Conservation (phyloP, 805 yeast genomes). For the Metschnikowia hibisci region DNA sequence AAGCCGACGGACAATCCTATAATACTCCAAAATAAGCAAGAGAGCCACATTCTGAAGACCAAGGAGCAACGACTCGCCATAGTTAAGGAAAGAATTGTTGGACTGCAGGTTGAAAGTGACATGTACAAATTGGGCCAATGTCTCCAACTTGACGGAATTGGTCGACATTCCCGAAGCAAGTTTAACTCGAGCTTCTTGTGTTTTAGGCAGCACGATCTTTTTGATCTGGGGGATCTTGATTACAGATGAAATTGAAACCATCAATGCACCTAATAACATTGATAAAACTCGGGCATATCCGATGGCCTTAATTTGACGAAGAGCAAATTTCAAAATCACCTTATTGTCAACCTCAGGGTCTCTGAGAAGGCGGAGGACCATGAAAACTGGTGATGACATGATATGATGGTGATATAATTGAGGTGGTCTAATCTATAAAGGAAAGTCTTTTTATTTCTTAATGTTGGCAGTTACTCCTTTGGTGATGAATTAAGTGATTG, state of each 20-base stretch:
- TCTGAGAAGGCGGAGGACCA: conserved; percentile 30
- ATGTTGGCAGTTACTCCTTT: not conserved
- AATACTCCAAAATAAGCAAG: conserved; percentile 34
- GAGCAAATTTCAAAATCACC: conserved; percentile 35
- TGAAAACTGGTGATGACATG: conserved; percentile 11
- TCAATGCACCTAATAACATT: conserved; percentile 28
- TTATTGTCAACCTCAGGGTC: conserved; percentile 40
- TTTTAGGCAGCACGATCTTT: conserved; percentile 29
- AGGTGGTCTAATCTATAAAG: not conserved
- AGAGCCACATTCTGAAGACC: conserved; percentile 39
- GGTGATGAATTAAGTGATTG: too few species aligned
- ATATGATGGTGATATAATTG: not conserved
- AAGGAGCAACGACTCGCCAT: conserved; percentile 39
- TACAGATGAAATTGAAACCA: conserved; percentile 37
- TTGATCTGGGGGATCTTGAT: conserved; percentile 40
- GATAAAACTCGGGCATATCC: conserved; percentile 35
- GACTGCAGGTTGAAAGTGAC: conserved; percentile 36
- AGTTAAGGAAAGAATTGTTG: conserved; percentile 32
- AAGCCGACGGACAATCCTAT: conserved; percentile 10
- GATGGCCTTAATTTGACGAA: conserved; percentile 29
- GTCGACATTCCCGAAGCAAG: conserved; percentile 38
- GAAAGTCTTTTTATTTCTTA: not conserved
- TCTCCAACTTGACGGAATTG: conserved; percentile 35
- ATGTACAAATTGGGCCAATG: conserved; percentile 35
- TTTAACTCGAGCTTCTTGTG: conserved; percentile 21